Evolutionary conservation across 352 stramenopile genomes (phyloP), one percentile per base, ranked within the genome.

Genomic region (Ochromonadaceae sp.): DNA sequence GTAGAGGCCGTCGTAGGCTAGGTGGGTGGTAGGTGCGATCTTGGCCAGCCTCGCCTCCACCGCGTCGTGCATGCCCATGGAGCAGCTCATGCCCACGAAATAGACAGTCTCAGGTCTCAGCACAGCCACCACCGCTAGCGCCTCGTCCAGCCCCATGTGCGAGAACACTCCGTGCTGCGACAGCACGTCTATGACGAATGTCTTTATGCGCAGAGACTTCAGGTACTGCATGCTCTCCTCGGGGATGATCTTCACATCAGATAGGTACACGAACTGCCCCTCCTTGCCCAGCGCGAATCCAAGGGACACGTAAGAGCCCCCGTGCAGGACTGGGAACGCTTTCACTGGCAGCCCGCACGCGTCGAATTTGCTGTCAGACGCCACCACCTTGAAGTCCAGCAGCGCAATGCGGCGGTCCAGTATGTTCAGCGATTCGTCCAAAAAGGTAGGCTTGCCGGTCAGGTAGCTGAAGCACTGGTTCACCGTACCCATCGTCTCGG

Each of bases 221-320:
- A 67, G 41, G 40, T 36, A 67, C 31, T 22, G 31, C 56, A n/a
- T 15, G 34, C 20, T 55, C 26, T 47, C 31, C n/a, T 20, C 1
- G 12, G 62, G 62, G 5, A 68, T 68, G 0, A 46, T 41, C 0
- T 67, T 67, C n/a, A 68, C 31, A 53, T 68, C 62, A 3, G 62
- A 68, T 10, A 68, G 59, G 36, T 68, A 68, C 25, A 67, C 25
- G 38, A 68, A 67, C 32, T 68, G 25, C 40, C 32, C 55, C 0
- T 20, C 15, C 2, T 30, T 34, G 42, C 62, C 62, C 32, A 68
- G 35, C 3, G 22, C 28, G 44, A 68, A 68, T 17, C 62, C 62
- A 22, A 68, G 36, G 0, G 44, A 65, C 2, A 67, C 32, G 35
- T 67, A 68, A 41, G 26, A 17, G 17, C 53, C 62, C 22, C 62